Conservation (phyloP, 1,284 basidiomycete species). For the Schizopora paradoxa region DNA sequence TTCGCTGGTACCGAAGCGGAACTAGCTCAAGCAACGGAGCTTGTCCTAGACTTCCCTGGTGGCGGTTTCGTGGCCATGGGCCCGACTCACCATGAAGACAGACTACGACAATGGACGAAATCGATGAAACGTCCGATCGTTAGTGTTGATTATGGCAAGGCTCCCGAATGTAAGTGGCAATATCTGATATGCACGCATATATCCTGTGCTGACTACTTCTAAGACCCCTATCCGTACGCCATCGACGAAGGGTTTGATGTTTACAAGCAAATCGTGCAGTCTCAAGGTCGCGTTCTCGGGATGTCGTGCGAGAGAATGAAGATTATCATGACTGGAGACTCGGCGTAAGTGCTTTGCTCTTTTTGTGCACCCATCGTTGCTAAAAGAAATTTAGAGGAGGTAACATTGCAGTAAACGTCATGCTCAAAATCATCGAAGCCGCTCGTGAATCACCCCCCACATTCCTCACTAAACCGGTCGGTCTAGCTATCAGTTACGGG, state of each 20-base stretch:
- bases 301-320: conserved; percentile 76
- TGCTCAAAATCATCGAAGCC: conserved; percentile 79
- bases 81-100: conserved; percentile 92
- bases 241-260: conserved; percentile 93
- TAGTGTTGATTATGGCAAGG: conserved; percentile 92
- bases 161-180: conserved; percentile 77
- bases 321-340: conserved; percentile 82
- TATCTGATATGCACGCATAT: neutral
- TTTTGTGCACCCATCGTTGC: conserved; percentile 5
- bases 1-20: conserved; percentile 70
- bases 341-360: conserved; percentile 62
- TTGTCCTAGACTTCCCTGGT: conserved; percentile 90
- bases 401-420: conserved; percentile 75
- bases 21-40: conserved; percentile 65
- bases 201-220: conserved; percentile 4
- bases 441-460: conserved; percentile 38
- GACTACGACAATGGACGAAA: conserved; percentile 83
- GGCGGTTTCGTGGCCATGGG: conserved; percentile 96
- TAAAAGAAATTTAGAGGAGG: conserved; percentile 57
- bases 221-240: conserved; percentile 93
- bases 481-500: conserved; percentile 78
- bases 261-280: conserved; percentile 79
- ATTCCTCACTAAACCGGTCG: conserved; percentile 54
- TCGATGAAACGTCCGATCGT: conserved; percentile 78
- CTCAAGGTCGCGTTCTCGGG: conserved; percentile 76